Percentiles rank a stretch among this genome's conserved stretches.
Evolutionary conservation across 2,329 filamentous ascomycete species (phyloP).

Genomic region (Polychaeton citri): DNA sequence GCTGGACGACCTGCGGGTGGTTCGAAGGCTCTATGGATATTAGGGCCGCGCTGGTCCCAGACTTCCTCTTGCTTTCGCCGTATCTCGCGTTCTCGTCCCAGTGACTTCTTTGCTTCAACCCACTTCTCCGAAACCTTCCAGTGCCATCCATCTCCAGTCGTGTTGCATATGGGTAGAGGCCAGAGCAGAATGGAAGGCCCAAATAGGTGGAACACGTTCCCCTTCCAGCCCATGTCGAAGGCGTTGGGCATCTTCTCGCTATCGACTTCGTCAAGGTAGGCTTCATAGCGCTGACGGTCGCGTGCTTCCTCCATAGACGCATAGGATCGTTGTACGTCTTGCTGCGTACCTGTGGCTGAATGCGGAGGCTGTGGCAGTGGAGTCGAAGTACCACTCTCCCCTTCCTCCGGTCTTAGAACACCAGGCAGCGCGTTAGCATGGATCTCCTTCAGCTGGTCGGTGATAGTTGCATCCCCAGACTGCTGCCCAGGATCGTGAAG

Average conservation of each 20-base stretch:
- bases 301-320: constrained; percentile 48
- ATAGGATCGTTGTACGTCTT: constrained; percentile 30
- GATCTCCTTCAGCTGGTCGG: constrained; percentile 65
- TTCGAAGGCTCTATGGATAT: constrained; percentile 4
- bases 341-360: constrained; percentile 26
- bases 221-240: constrained; percentile 76
- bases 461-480: constrained; percentile 23
- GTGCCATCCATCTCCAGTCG: constrained; percentile 80
- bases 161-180: constrained; percentile 70
- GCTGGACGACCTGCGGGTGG: constrained; percentile 3
- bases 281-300: constrained; percentile 55
- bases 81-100: constrained; percentile 33
- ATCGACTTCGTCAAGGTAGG: constrained; percentile 83
- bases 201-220: constrained; percentile 71
- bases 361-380: constrained; percentile 16
- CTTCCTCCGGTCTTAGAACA: constrained; percentile 68
- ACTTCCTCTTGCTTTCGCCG: constrained; percentile 16
- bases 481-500: background rate
- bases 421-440: constrained; percentile 72
- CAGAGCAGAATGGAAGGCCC: constrained; percentile 61
- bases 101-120: constrained; percentile 51
- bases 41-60: constrained; percentile 5
- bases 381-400: constrained; percentile 35
- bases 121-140: constrained; percentile 82
- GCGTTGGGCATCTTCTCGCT: constrained; percentile 79